Evolutionary conservation across 2,329 filamentous ascomycete genomes (phyloP).

Genomic region (Volutella citrinella): DNA sequence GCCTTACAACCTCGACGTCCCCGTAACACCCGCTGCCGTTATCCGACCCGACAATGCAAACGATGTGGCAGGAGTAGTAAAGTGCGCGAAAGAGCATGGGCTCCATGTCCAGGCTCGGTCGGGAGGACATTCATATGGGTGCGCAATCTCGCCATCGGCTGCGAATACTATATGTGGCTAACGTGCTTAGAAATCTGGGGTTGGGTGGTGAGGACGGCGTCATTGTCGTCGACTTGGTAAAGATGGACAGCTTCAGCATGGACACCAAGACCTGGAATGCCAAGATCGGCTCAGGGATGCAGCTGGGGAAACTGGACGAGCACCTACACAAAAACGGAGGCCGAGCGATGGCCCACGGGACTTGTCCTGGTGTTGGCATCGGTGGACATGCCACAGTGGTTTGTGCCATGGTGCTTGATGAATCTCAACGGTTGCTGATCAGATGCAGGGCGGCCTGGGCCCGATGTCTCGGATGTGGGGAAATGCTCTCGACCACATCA

Average conservation of each 20-base stretch:
- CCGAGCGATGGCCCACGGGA: conserved; percentile 58
- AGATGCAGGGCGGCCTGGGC: conserved; percentile 55
- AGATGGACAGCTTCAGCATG: conserved; percentile 52
- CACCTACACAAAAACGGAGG: conserved; percentile 48
- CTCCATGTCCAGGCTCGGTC: conserved; percentile 60
- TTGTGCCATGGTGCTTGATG: conserved; percentile 15
- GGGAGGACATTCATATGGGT: conserved; percentile 64
- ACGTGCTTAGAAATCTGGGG: conserved; percentile 36
- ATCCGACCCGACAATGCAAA: conserved; percentile 50
- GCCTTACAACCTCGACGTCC: conserved; percentile 50
- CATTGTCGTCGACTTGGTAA: conserved; percentile 52
- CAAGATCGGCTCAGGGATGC: conserved; percentile 51
- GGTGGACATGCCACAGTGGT: conserved; percentile 58
- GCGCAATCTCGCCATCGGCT: conserved; percentile 10
- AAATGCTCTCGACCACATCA: conserved; percentile 50
- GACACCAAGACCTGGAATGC: conserved; percentile 51
- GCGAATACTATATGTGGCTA: neutral
- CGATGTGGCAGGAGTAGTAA: conserved; percentile 55
- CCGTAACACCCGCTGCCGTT: conserved; percentile 52
- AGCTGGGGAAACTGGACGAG: conserved; percentile 50
- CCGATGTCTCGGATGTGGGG: conserved; percentile 61
- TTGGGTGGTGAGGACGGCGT: conserved; percentile 49
- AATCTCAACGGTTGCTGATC: conserved; percentile 1
- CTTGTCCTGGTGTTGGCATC: conserved; percentile 57
- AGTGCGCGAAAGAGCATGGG: conserved; percentile 49